A percentile compares a stretch with the other conserved stretches of the same genome.
Evolutionary conservation across 176 grass and related monocot genomes (phyloP).

Genomic region (Urochloa ruziziensis): DNA sequence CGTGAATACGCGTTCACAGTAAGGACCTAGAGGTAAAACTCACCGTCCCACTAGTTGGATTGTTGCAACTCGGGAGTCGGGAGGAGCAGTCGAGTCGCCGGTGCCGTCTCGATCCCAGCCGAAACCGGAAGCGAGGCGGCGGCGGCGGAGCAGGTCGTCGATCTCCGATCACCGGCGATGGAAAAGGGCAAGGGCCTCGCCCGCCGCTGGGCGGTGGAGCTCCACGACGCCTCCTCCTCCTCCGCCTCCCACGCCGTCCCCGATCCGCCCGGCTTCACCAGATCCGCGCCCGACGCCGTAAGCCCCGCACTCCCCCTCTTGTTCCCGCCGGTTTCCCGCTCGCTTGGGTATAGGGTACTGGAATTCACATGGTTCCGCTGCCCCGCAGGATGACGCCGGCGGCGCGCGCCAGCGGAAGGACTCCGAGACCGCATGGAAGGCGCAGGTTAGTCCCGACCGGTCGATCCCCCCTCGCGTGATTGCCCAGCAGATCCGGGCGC

Average conservation of each 20-base stretch:
- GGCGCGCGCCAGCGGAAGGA: constrained; percentile 87
- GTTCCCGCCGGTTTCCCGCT: not conserved
- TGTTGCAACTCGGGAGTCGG: not conserved
- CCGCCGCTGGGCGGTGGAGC: constrained; percentile 87
- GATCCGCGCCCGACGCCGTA: constrained; percentile 73
- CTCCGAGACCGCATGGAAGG: constrained; percentile 80
- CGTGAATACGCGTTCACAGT: not conserved
- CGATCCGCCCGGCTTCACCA: constrained; percentile 76
- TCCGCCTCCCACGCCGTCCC: constrained; percentile 44
- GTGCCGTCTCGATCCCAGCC: constrained; percentile 6
- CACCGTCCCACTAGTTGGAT: not conserved
- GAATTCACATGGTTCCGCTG: constrained; percentile 2
- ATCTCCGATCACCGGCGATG: constrained; percentile 43
- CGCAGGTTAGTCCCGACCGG: constrained; percentile 56
- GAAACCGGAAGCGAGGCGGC: not conserved
- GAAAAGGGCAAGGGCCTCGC: constrained; percentile 93
- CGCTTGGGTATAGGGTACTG: not conserved
- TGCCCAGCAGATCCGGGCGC: constrained; percentile 8
- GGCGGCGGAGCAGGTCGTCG: constrained; percentile 4
- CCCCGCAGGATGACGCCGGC: constrained; percentile 65
- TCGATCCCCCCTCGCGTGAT: not conserved
- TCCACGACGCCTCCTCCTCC: constrained; percentile 59
- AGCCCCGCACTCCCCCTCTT: not conserved
- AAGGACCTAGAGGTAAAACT: not conserved
- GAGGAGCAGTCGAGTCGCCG: not conserved